Percentiles rank a stretch among this genome's conserved stretches.
phyloP scores from a whole-genome alignment of 257 asterid genomes.

The Phtheirospermum japonicum region DNA sequence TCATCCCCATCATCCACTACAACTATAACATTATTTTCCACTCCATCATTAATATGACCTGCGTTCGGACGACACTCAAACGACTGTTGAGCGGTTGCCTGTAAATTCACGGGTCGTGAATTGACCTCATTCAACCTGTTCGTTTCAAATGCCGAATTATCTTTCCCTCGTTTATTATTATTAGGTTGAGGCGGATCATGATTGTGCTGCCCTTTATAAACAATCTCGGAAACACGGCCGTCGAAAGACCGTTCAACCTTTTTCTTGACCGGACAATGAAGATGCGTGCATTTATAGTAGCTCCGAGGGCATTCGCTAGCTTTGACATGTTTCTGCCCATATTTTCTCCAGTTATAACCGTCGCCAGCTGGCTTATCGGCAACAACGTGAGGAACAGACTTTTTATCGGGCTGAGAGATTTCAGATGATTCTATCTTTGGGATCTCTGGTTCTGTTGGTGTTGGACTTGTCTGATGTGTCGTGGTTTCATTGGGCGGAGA shows the following conservation, averaged over 20 bases:
- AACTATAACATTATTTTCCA: slow-evolving; percentile 36
- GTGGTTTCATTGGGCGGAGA: slow-evolving; percentile 33
- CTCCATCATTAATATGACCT: slow-evolving; percentile 35
- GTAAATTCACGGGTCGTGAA: slow-evolving; percentile 28
- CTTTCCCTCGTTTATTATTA: slow-evolving; percentile 46
- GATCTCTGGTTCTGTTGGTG: slow-evolving; percentile 32
- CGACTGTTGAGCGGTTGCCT: slow-evolving; percentile 25
- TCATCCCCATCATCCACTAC: slow-evolving; percentile 45
- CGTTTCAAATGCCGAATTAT: slow-evolving; percentile 29
- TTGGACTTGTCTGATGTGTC: slow-evolving; percentile 30
- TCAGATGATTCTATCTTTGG: slow-evolving; percentile 41
- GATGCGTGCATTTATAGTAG: slow-evolving; percentile 78
- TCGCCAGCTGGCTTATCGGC: slow-evolving; percentile 71
- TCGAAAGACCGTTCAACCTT: slow-evolving; percentile 73
- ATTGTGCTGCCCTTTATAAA: slow-evolving; percentile 82
- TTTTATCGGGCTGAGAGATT: slow-evolving; percentile 53
- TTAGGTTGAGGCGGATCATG: slow-evolving; percentile 60
- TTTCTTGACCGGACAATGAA: slow-evolving; percentile 74
- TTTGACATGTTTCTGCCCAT: slow-evolving; percentile 91
- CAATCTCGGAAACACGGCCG: slow-evolving; percentile 75
- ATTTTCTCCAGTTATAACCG: slow-evolving; percentile 98
- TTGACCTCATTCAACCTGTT: slow-evolving; percentile 31
- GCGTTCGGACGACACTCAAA: slow-evolving; percentile 32
- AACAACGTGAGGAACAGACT: slow-evolving; percentile 25
- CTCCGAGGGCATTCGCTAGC: slow-evolving; percentile 88